Evolutionary conservation across 140 eudicot genomes (phyloP).

Genomic region (Oenanthe javanica): DNA sequence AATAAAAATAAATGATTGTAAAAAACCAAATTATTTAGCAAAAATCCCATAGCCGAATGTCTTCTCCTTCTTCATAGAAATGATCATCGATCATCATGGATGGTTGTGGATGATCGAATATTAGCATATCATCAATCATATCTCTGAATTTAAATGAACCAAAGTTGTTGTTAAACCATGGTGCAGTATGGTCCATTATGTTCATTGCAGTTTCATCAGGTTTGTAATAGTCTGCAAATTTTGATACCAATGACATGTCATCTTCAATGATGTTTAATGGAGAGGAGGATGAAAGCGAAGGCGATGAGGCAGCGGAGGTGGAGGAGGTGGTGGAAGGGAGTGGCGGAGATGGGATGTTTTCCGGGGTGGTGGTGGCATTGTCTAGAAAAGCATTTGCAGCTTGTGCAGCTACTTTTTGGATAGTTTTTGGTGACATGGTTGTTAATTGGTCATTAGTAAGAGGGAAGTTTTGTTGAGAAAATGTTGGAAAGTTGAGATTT

Average conservation of each 20-base stretch:
- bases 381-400: constrained; percentile 35
- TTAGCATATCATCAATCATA: constrained; percentile 35
- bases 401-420: constrained; percentile 65
- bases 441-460: constrained; percentile 9
- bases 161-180: constrained; percentile 52
- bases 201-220: background rate
- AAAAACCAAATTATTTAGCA: constrained; percentile 25
- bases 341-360: constrained; percentile 12
- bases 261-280: constrained; percentile 24
- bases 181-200: constrained; percentile 23
- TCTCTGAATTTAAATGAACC: constrained; percentile 55
- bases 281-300: constrained; percentile 27
- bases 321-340: background rate
- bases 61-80: constrained; percentile 45
- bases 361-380: constrained; percentile 11
- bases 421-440: constrained; percentile 61
- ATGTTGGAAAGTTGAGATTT: constrained; percentile 53
- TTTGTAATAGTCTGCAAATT: background rate
- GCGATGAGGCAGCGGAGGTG: constrained; percentile 12
- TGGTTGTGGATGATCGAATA: constrained; percentile 32
- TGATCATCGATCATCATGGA: constrained; percentile 19
- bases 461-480: constrained; percentile 1
- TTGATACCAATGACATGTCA: constrained; percentile 10
- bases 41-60: constrained; percentile 71
- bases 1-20: constrained; percentile 23